Conservation (phyloP, 225 moss, liverwort and hornwort genomes). For the Asterella californica region DNA sequence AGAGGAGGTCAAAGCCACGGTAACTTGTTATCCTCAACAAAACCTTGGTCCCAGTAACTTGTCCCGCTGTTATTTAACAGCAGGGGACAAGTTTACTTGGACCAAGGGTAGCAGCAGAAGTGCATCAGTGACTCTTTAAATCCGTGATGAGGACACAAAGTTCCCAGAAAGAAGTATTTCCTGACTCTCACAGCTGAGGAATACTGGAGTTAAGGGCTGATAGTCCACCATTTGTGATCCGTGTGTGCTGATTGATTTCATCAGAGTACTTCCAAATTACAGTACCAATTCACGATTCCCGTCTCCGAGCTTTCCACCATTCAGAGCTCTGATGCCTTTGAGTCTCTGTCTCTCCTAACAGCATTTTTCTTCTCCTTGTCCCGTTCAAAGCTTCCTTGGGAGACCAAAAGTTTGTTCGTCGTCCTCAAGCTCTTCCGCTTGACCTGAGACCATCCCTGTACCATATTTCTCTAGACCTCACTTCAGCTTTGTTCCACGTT, state of each 20-base stretch:
- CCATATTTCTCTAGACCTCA: slow-evolving; percentile 33
- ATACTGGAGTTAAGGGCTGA: not conserved
- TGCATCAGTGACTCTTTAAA: too few relatives aligned
- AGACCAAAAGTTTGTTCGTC: slow-evolving; percentile 20
- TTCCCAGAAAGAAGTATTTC: too few relatives aligned
- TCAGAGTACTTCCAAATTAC: slow-evolving; percentile 29
- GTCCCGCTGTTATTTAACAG: too few relatives aligned
- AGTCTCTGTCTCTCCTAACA: slow-evolving; percentile 17
- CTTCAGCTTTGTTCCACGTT: slow-evolving; percentile 29
- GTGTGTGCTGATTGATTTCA: slow-evolving; percentile 25
- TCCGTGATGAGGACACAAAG: too few relatives aligned
- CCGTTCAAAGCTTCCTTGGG: slow-evolving; percentile 33
- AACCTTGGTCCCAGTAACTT: too few relatives aligned
- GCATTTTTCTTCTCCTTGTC: slow-evolving; percentile 33
- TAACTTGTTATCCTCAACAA: too few relatives aligned
- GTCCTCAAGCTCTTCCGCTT: slow-evolving; percentile 23
- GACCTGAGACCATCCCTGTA: slow-evolving; percentile 33
- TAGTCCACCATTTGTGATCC: slow-evolving; percentile 40
- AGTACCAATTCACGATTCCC: slow-evolving; percentile 24
- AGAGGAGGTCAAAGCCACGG: too few relatives aligned
- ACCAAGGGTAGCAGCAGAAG: too few relatives aligned
- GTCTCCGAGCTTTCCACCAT: slow-evolving; percentile 29
- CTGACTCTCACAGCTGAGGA: too few relatives aligned
- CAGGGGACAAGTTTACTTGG: too few relatives aligned
- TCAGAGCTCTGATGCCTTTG: slow-evolving; percentile 19